These are phyloP conservation scores for Helminthosporium solani DNA, from an alignment of 2,329 filamentous ascomycete genomes.

Conservation along the genomic window DNA sequence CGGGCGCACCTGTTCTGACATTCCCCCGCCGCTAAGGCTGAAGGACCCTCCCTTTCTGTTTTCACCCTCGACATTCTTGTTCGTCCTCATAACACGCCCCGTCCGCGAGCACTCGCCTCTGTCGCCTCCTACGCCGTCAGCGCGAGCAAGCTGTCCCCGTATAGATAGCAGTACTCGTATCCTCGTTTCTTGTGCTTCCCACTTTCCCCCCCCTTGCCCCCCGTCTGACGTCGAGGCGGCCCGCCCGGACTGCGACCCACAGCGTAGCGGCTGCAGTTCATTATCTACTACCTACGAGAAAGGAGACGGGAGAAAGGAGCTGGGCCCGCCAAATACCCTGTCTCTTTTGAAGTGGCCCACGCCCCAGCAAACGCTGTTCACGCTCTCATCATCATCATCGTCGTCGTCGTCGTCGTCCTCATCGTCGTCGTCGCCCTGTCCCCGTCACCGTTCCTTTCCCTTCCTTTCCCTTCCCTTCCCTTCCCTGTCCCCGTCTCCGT, in stretches of 20 bases:
- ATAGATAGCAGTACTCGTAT: too few relatives aligned
- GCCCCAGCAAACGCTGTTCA: too few relatives aligned
- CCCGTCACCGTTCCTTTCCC: too few relatives aligned
- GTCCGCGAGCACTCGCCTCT: not conserved
- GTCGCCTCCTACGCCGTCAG: not conserved
- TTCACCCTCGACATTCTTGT: not conserved
- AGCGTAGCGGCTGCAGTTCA: conserved; percentile 22
- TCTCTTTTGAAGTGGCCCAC: too few relatives aligned
- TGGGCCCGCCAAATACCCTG: conserved; percentile 19
- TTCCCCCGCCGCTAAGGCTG: not conserved
- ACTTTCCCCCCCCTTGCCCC: not conserved
- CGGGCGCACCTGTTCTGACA: not conserved
- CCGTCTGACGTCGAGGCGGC: conserved; percentile 2
- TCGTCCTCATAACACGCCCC: not conserved
- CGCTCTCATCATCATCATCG: too few relatives aligned
- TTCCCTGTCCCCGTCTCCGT: conserved; percentile 7
- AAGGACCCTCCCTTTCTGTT: not conserved
- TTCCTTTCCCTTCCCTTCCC: conserved; percentile 22
- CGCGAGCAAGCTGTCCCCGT: not conserved
- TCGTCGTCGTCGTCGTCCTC: too few relatives aligned
- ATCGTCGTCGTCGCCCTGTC: too few relatives aligned
- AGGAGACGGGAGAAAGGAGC: conserved; percentile 31
- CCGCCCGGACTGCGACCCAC: conserved; percentile 22
- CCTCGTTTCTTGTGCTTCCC: too few relatives aligned
- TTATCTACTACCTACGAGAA: conserved; percentile 11